phyloP scores from a whole-genome alignment of 2,329 filamentous ascomycete species.

The Rosellinia necatrix region DNA sequence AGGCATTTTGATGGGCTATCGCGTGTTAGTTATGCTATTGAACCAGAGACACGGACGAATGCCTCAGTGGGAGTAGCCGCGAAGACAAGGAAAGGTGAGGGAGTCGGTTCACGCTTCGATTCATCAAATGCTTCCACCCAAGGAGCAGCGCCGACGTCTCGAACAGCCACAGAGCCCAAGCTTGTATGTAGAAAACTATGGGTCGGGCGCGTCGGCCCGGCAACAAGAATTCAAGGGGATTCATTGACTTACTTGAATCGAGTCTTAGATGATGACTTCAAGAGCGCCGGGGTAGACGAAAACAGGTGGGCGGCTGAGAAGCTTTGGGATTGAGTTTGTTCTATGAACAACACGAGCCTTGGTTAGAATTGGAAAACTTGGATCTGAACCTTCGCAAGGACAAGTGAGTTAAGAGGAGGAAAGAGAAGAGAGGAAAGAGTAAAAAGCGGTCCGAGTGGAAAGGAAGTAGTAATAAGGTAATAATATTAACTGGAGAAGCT shows the following conservation, averaged over 20 bases:
- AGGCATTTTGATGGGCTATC: constrained; percentile 39
- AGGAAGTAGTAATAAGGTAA: constrained; percentile 36
- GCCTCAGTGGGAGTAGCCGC: not conserved
- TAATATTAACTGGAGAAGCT: constrained; percentile 35
- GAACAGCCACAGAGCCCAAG: constrained; percentile 1
- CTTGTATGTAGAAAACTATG: constrained; percentile 6
- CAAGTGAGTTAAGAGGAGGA: constrained; percentile 41
- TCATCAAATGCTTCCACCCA: not conserved
- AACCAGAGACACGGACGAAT: not conserved
- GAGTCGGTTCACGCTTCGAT: not conserved
- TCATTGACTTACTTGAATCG: constrained; percentile 23
- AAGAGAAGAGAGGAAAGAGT: constrained; percentile 31
- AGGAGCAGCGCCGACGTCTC: not conserved
- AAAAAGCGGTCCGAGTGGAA: constrained; percentile 33
- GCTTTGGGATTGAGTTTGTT: constrained; percentile 31
- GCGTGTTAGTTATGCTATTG: constrained; percentile 26
- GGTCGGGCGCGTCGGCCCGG: constrained; percentile 18
- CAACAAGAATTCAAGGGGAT: constrained; percentile 27
- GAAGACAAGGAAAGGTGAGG: not conserved
- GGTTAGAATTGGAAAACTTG: constrained; percentile 34
- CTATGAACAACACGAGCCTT: constrained; percentile 44
- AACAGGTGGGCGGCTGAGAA: constrained; percentile 29
- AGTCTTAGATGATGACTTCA: constrained; percentile 11
- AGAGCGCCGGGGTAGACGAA: constrained; percentile 19
- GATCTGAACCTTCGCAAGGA: constrained; percentile 38